Base-by-base conservation (phyloP, 176 grass and related monocot genomes). In the Aegilops umbellulata region DNA sequence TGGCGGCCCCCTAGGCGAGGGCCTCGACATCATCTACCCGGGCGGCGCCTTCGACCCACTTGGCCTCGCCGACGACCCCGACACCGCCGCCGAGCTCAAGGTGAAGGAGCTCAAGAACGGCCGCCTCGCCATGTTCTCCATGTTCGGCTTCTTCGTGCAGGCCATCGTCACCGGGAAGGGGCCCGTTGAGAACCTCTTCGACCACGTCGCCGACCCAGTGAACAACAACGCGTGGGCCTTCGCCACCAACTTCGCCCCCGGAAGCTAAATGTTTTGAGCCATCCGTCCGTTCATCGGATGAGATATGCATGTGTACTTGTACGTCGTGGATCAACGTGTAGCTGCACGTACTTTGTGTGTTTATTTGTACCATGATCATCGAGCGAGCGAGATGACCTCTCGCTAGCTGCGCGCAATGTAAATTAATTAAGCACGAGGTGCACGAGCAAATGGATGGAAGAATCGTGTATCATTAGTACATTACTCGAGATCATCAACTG, bases 41-140 rank as follows among this genome's bases (percentile, higher is more conserved):
- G 92, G 92, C 4, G 92, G 92, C 39, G 78, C 92, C 2, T 94
- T 94, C 7, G 92, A 94, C 73, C 92, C 92, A 4, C 73, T 94
- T 0, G 92, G 92, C 11, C 90, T 94, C 24, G 92, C 92, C 16
- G 92, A 94, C 3, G 92, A 94, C 69, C 92, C 92, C 0, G 92
- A 94, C 80, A 90, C 89, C 11, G 92, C 92, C 10, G 97, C 97
- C 0, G 93, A 97, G 91, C 89, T 97, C 63, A 97, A 97, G 91
- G 95, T 97, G 0, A 97, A 97, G 91, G 95, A 97, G 87, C 77
- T 97, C 87, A 97, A 97, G 93, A 97, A 97, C 68, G 95, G 95
- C 2, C 82, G 95, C 58, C 75, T 97, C 66, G 93, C 95, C 75
- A 97, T 97, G 95, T 99, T 99, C 87, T 99, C 97, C 26, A 99